Percentiles rank a stretch among this genome's conserved stretches.
Evolutionary conservation across 2,329 filamentous ascomycete genomes (phyloP).

Genomic region (Rugonectria rugulosa): DNA sequence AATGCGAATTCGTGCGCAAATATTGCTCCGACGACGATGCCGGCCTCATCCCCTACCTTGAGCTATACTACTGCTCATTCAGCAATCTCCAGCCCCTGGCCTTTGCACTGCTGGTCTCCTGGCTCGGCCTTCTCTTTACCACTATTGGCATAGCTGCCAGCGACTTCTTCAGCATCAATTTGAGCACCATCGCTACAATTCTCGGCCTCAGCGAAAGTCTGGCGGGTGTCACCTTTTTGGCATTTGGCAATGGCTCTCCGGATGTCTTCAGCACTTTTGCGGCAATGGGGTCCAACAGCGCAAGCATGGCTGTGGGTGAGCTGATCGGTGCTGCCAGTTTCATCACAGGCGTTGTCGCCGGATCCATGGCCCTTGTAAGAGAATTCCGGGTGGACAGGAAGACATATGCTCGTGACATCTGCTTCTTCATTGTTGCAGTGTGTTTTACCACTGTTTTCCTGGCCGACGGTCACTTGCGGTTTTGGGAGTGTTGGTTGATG

Average conservation of each 20-base stretch:
- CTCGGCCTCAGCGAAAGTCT: slow-evolving; percentile 95
- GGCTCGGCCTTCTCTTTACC: slow-evolving; percentile 90
- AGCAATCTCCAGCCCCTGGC: slow-evolving; percentile 73
- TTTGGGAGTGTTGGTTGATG: slow-evolving; percentile 93
- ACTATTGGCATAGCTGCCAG: slow-evolving; percentile 98
- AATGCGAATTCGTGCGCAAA: slow-evolving; percentile 84
- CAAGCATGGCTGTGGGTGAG: slow-evolving; percentile 95
- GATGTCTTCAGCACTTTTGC: slow-evolving; percentile 99
- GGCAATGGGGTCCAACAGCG: slow-evolving; percentile 95
- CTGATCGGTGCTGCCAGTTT: slow-evolving; percentile 94
- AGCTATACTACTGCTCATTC: slow-evolving; percentile 88
- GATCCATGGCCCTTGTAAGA: slow-evolving; percentile 95
- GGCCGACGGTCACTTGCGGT: slow-evolving; percentile 79
- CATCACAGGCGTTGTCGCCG: slow-evolving; percentile 94
- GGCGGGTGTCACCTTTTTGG: slow-evolving; percentile 94
- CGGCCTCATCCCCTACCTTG: slow-evolving; percentile 86
- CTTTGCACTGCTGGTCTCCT: slow-evolving; percentile 79
- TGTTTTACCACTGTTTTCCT: slow-evolving; percentile 88
- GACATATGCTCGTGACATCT: slow-evolving; percentile 90
- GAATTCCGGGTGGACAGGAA: slow-evolving; percentile 91
- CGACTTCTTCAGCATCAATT: slow-evolving; percentile 97
- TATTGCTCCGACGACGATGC: slow-evolving; percentile 92
- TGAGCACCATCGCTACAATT: slow-evolving; percentile 89
- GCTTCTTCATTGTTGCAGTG: slow-evolving; percentile 89
- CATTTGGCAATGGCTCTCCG: slow-evolving; percentile 96